A percentile compares a stretch with the other conserved stretches of the same genome.
Conservation (phyloP, 208 protist genomes). For the Wallacemonas rigidus region DNA sequence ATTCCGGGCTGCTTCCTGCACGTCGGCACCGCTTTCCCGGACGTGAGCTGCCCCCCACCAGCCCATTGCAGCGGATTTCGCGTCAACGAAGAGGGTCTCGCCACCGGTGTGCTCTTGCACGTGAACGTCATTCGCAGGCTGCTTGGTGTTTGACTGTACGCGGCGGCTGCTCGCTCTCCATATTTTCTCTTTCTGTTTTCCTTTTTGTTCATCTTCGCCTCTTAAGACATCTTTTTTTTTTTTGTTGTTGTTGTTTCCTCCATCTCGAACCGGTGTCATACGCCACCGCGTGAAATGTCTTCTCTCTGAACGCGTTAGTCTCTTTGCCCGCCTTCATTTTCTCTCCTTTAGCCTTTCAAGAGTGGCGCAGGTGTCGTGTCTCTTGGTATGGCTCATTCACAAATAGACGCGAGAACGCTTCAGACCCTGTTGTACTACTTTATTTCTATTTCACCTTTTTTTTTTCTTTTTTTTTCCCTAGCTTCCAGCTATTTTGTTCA, state of each 20-base stretch:
- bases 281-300: too few species aligned
- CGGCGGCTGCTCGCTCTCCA: not conserved
- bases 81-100: constrained; percentile 37
- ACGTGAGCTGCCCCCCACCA: constrained; percentile 13
- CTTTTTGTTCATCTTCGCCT: not conserved
- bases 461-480: too few species aligned
- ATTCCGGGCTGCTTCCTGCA: constrained; percentile 46
- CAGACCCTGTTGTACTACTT: not conserved
- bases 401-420: not conserved
- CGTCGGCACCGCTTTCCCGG: constrained; percentile 31
- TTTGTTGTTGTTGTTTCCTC: too few species aligned
- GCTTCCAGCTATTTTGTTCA: too few species aligned
- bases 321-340: too few species aligned
- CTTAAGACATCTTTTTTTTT: too few species aligned
- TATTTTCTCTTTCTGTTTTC: constrained; percentile 19
- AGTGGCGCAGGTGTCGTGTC: too few species aligned
- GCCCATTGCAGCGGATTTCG: constrained; percentile 39
- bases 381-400: not conserved
- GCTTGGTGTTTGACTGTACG: not conserved
- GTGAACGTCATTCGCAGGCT: constrained; percentile 20
- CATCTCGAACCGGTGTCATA: too few species aligned
- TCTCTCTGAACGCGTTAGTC: too few species aligned
- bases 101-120: constrained; percentile 36
- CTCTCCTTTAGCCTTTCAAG: too few species aligned
- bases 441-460: not conserved